These are phyloP conservation scores for Fusarium sp. DNA, from an alignment of 2,329 filamentous ascomycete genomes.

Conservation along the genomic window DNA sequence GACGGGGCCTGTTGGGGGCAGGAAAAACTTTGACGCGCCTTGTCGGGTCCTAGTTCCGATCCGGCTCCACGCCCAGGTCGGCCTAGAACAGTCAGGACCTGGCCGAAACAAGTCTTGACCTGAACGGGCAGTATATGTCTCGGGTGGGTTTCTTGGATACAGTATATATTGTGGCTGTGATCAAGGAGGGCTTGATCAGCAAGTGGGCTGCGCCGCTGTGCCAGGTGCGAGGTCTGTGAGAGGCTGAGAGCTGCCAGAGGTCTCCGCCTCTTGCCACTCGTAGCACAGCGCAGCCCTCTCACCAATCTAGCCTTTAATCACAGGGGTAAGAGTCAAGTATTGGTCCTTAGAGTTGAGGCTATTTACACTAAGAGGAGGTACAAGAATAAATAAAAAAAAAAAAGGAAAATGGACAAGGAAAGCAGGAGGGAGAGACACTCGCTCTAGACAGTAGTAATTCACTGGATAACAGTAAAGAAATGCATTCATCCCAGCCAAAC, in stretches of 20 bases:
- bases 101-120: conserved; percentile 4
- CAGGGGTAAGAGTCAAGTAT: no score
- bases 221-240: no score
- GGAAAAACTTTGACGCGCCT: conserved; percentile 36
- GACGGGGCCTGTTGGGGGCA: not conserved
- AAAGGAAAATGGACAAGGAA: not conserved
- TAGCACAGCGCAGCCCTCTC: no score
- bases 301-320: no score
- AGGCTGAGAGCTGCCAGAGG: no score
- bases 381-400: no score
- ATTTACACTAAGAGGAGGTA: no score
- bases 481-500: not conserved
- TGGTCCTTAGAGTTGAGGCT: no score
- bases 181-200: no score
- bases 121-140: conserved; percentile 8
- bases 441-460: not conserved
- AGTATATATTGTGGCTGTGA: not conserved
- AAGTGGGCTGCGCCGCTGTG: no score
- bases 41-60: conserved; percentile 2
- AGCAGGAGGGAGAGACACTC: not conserved
- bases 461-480: not conserved
- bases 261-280: no score
- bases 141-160: not conserved
- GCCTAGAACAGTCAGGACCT: not conserved
- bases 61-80: not conserved